Base-by-base conservation (phyloP, 768 basidiomycete species). In the Agaricus sinodeliciosus region DNA sequence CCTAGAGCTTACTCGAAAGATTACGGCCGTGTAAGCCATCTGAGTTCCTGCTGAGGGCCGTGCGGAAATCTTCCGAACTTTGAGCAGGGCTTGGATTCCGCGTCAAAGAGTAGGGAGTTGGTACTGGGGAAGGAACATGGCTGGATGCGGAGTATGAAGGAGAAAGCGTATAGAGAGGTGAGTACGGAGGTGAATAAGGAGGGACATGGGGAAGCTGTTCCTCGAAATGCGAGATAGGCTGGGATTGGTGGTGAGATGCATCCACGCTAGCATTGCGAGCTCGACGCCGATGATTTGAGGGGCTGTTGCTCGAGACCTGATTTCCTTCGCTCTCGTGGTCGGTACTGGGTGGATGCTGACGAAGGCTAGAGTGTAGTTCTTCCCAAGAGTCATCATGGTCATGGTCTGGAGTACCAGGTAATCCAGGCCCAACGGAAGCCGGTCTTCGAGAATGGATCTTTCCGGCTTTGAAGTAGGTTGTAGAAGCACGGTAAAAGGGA, bases 401-500 rank as follows among this genome's bases (percentile, higher is more conserved):
- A 13, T 60, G 62, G 52, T 65, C 63, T 4, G 72, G 61, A 15
- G 22, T 22, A 22, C 22, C 22, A 22, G 22, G 22, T 22, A 72
- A 62, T 16, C 76, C 76, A 3, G 76, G 72, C 12, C 81, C 74
- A 71, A 82, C 61, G 64, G 80, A 69, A 49, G 70, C 60, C 56
- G 71, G 61, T 44, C 71, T 59, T 26, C 76, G 67, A 8, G 67
- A 54, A 40, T 63, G 59, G 16, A 55, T 46, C 47, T 71, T 67
- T 1, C 75, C 73, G 0, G 88, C 87, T 46, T 76, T 76, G 66
- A 94, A 96, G 65, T 88, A 85, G 4, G 82, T 77, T 28, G 80
- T 80, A 0, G 81, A 80, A 12, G 85, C 79, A 35, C 83, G 82
- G 60, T 90, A 84, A 27, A 94, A 72, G 28, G 73, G 73, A 63